Evolutionary conservation across 2,329 filamentous ascomycete genomes (phyloP).

Genomic region (Ceratocystis lukuohia): DNA sequence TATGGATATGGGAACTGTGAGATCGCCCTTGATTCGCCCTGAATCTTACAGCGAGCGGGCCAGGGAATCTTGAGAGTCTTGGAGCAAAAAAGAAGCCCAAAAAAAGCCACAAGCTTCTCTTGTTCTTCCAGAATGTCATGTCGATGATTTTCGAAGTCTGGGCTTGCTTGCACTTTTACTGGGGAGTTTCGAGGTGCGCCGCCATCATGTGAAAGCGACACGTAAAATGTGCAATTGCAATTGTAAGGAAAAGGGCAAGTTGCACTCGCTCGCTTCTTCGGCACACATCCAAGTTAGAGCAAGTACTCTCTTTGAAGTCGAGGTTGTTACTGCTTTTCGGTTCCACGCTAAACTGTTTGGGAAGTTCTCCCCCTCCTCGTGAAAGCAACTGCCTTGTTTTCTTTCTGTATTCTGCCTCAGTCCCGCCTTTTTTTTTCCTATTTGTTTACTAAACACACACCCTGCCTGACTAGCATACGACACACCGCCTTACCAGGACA

Average conservation of each 20-base stretch:
- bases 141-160: neutral
- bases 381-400: neutral
- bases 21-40: neutral
- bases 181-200: neutral
- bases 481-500: neutral
- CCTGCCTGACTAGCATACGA: neutral
- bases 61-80: neutral
- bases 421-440: neutral
- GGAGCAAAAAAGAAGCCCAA: neutral
- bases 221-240: neutral
- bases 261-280: neutral
- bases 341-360: conserved; percentile 9
- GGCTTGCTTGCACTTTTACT: neutral
- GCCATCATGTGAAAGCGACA: neutral
- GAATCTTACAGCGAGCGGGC: neutral
- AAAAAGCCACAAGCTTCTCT: neutral
- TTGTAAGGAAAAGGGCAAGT: neutral
- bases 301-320: neutral
- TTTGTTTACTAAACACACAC: neutral
- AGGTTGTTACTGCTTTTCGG: neutral
- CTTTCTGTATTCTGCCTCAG: neutral
- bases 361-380: conserved; percentile 3
- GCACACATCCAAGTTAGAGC: neutral
- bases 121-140: neutral
- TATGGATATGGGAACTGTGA: neutral